These are phyloP conservation scores for Debaryomyces robertsiae DNA, from an alignment of 1,139 yeast genomes.

Conservation along the genomic window DNA sequence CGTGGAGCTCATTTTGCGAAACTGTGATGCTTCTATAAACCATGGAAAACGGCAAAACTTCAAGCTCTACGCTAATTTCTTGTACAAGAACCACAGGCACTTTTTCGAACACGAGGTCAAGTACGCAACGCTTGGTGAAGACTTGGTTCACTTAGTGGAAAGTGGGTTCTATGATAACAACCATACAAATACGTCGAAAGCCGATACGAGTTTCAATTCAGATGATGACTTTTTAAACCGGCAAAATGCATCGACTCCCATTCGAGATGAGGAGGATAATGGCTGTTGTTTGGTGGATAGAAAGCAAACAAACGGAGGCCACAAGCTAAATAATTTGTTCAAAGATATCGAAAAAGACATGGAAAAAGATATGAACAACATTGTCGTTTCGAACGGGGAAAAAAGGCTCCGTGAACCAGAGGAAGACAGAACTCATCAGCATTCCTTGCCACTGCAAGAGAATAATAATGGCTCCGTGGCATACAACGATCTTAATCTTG, in stretches of 20 bases:
- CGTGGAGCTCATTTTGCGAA: conserved; percentile 52
- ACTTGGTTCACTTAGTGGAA: conserved; percentile 33
- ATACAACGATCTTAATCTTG: background rate
- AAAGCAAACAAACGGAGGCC: conserved; percentile 9
- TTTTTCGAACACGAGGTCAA: conserved; percentile 33
- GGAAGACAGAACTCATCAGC: conserved; percentile 13
- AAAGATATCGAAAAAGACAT: conserved; percentile 22
- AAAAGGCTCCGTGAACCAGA: conserved; percentile 25
- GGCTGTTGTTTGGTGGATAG: conserved; percentile 13
- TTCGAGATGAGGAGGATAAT: conserved; percentile 19
- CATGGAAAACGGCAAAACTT: conserved; percentile 40
- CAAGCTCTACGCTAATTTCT: conserved; percentile 49
- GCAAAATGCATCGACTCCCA: conserved; percentile 32
- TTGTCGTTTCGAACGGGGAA: conserved; percentile 13
- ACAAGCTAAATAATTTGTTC: conserved; percentile 20
- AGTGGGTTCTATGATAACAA: conserved; percentile 23
- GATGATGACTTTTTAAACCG: conserved; percentile 27
- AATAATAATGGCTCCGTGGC: conserved; percentile 4
- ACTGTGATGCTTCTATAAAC: conserved; percentile 26
- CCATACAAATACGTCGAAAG: conserved; percentile 11
- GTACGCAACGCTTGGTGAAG: conserved; percentile 36
- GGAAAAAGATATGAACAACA: conserved; percentile 13
- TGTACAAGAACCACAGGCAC: conserved; percentile 46
- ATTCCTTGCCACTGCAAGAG: conserved; percentile 11
- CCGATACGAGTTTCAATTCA: conserved; percentile 23